Base-by-base conservation (phyloP, 1,139 yeast genomes). In the Yamadazyma spencermartinsiae region DNA sequence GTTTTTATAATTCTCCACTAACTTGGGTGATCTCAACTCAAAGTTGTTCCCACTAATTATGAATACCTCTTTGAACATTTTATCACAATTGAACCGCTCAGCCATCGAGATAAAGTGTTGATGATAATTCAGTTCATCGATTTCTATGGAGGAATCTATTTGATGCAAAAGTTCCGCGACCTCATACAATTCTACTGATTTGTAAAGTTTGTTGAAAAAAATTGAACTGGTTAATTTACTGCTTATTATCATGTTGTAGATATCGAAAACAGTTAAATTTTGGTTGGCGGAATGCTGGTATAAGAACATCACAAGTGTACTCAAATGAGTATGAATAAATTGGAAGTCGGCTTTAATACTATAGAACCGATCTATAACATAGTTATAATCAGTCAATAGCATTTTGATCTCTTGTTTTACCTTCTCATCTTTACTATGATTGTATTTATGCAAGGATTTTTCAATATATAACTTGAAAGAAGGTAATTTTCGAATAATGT, bases 401-500 rank as follows among this genome's bases (percentile, higher is more conserved):
- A 10, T 11, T 6, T 25, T 13, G 13, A 38, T 34, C 7, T 35
- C 39, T 1, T 17, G 26, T 1, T 42, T 36, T 16, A 43, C 33
- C 8, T 60, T 37, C 10, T 32, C 31, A 10, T 40, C 40, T 1
- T 34, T 15, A 16, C 9, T 9, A 4, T 14, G 23, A 7, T 50
- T 41, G 18, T 40, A 34, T 18, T 49, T 34, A 24, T 45, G 36
- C 3, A 51, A 33, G 20, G 34, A 38, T 2, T 32, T 18, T 41
- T 71, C 76, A n/a, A 71, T 56, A 35, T 56, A 50, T 23, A 51
- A 51, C 41, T 70, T 70, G 47, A 69, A 71, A 0, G 74, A 68
- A 0, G 72, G 67, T 9, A 70, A 49, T 39, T 58, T 62, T 19
- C 69, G 52, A 31, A 72, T 50, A 2, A 58, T 56, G 8, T 51